Evolutionary conservation across 2,329 filamentous ascomycete genomes (phyloP).

Genomic region (Arthrocladium fulminans): DNA sequence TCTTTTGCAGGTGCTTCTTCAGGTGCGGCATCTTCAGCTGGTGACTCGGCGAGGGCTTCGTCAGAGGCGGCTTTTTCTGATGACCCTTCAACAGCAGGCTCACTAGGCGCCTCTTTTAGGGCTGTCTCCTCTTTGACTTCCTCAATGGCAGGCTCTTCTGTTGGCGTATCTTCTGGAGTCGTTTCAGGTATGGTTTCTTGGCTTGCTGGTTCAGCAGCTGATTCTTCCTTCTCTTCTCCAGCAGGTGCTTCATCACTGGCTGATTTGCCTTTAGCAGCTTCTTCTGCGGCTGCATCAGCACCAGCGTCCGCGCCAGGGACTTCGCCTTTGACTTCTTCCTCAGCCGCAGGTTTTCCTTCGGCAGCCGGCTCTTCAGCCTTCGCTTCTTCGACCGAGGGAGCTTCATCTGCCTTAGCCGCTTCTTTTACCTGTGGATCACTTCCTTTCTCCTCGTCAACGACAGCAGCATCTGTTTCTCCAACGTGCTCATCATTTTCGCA

Average conservation of each 20-base stretch:
- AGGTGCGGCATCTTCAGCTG: not conserved
- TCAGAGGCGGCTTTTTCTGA: not conserved
- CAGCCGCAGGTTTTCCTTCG: conserved; percentile 16
- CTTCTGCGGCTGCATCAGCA: conserved; percentile 17
- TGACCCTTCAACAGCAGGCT: too few species aligned
- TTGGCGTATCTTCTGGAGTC: conserved; percentile 1
- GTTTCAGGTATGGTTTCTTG: too few species aligned
- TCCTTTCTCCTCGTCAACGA: not conserved
- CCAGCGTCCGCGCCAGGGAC: not conserved
- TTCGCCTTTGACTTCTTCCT: conserved; percentile 19
- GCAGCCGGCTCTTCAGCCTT: conserved; percentile 3
- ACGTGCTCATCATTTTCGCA: too few species aligned
- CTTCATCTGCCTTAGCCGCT: not conserved
- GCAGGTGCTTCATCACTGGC: not conserved
- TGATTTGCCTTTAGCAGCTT: not conserved
- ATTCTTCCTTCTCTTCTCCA: conserved; percentile 15
- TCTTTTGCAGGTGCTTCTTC: not conserved
- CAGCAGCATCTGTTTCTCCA: not conserved
- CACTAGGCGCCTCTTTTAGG: not conserved
- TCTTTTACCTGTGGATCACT: too few species aligned
- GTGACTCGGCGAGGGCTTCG: not conserved
- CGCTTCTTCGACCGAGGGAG: not conserved
- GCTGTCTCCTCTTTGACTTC: not conserved
- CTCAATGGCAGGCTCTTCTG: not conserved
- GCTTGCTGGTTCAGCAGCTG: conserved; percentile 18